phyloP scores from a whole-genome alignment of 805 yeast genomes.

The Candida vartiovaarae region DNA sequence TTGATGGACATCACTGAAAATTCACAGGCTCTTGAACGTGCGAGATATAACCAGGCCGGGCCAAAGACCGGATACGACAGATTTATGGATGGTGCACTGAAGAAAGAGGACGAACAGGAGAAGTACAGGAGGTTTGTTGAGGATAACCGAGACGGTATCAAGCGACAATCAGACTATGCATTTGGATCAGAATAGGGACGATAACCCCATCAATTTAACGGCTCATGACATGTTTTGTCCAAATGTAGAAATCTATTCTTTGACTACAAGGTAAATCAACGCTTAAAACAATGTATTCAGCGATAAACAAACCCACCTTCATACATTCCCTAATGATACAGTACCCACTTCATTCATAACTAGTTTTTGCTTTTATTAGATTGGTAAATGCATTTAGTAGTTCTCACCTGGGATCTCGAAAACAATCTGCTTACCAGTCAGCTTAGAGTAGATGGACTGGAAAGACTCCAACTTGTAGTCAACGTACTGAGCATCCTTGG shows the following conservation, averaged over 20 bases:
- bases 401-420: conserved; percentile 78
- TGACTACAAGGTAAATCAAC: not conserved
- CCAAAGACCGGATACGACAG: conserved; percentile 10
- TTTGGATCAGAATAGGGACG: no score
- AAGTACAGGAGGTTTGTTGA: conserved; percentile 14
- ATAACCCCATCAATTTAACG: no score
- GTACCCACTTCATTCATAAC: not conserved
- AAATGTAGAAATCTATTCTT: no score
- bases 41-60: conserved; percentile 6
- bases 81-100: conserved; percentile 18
- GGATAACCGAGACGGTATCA: conserved; percentile 7
- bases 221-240: no score
- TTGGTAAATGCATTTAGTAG: conserved; percentile 28
- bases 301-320: not conserved
- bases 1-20: conserved; percentile 16
- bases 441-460: conserved; percentile 97
- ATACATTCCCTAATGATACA: not conserved
- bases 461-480: conserved; percentile 99
- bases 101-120: conserved; percentile 12
- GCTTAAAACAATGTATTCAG: no score
- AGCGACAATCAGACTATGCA: not conserved
- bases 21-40: conserved; percentile 12
- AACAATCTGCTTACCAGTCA: conserved; percentile 99
- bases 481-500: conserved; percentile 93
- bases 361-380: not conserved